A percentile compares a stretch with the other conserved stretches of the same genome.
Conservation (phyloP, 768 basidiomycete species). For the Boletellus ananiceps region DNA sequence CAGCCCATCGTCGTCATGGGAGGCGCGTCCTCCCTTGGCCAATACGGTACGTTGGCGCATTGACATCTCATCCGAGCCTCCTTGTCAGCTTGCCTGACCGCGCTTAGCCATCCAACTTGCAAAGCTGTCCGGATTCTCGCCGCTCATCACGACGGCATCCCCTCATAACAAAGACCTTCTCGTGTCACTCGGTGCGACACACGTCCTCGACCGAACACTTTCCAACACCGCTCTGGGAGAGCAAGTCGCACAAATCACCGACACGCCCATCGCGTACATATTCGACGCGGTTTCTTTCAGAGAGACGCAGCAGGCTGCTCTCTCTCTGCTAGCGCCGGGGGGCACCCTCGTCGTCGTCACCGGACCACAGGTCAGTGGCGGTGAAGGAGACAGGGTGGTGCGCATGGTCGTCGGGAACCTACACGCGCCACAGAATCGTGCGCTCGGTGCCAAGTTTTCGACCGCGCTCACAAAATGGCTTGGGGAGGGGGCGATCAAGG, state of each 20-base stretch:
- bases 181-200: slow-evolving; percentile 34
- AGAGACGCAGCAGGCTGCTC: slow-evolving; percentile 31
- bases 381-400: not conserved
- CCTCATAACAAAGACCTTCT: slow-evolving; percentile 28
- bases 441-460: slow-evolving; percentile 10
- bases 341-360: slow-evolving; percentile 24
- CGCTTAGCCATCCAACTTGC: slow-evolving; percentile 32
- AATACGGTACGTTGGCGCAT: slow-evolving; percentile 25
- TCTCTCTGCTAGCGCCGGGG: slow-evolving; percentile 26
- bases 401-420: slow-evolving; percentile 4
- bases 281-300: slow-evolving; percentile 31
- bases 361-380: not conserved
- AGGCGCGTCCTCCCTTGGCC: slow-evolving; percentile 36
- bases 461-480: slow-evolving; percentile 14
- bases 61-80: too few relatives aligned
- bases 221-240: slow-evolving; percentile 4
- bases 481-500: slow-evolving; percentile 16
- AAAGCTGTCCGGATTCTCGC: slow-evolving; percentile 30
- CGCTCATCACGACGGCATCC: slow-evolving; percentile 38
- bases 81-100: not conserved
- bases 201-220: slow-evolving; percentile 32
- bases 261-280: slow-evolving; percentile 4
- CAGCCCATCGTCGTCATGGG: slow-evolving; percentile 35
- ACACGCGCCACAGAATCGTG: slow-evolving; percentile 1
- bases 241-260: slow-evolving; percentile 5